Conservation (phyloP, 2,329 filamentous ascomycete species). For the Canariomyces notabilis region DNA sequence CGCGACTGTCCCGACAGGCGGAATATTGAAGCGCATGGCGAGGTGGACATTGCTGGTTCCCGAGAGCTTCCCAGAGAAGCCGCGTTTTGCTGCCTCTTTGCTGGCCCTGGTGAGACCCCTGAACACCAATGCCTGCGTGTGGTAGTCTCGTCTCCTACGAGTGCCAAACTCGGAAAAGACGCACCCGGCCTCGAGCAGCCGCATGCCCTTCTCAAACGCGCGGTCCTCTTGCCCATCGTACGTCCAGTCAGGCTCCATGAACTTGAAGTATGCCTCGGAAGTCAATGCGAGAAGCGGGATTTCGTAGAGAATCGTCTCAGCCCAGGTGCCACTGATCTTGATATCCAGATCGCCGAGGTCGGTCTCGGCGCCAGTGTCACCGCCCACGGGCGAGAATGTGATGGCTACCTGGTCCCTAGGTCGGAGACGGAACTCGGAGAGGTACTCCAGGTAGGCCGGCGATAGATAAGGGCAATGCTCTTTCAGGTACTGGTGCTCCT, state of each 20-base stretch:
- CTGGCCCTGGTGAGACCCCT: conserved; percentile 76
- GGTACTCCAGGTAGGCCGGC: conserved; percentile 70
- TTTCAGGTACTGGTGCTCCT: conserved; percentile 76
- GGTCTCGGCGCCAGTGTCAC: conserved; percentile 57
- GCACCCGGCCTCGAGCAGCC: conserved; percentile 75
- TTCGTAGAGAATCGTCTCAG: conserved; percentile 95
- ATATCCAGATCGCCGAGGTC: conserved; percentile 73
- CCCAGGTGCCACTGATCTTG: conserved; percentile 75
- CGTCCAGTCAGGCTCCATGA: conserved; percentile 89
- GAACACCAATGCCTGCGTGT: conserved; percentile 90
- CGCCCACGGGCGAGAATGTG: conserved; percentile 54
- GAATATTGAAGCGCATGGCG: conserved; percentile 83
- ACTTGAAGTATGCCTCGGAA: conserved; percentile 96
- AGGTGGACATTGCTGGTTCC: conserved; percentile 97
- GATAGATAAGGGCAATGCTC: conserved; percentile 76
- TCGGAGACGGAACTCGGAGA: conserved; percentile 74
- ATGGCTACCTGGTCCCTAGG: conserved; percentile 75
- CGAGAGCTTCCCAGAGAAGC: conserved; percentile 66
- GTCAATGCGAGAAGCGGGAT: conserved; percentile 88
- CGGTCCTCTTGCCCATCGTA: conserved; percentile 82
- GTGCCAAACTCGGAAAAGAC: conserved; percentile 93
- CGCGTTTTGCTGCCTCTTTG: conserved; percentile 60
- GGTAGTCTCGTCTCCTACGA: conserved; percentile 82
- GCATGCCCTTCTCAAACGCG: conserved; percentile 74
- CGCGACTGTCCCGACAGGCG: conserved; percentile 80